Evolutionary conservation across 805 yeast species (phyloP), one percentile per base, ranked within the genome.

Genomic region (Metschnikowia amazonensis): DNA sequence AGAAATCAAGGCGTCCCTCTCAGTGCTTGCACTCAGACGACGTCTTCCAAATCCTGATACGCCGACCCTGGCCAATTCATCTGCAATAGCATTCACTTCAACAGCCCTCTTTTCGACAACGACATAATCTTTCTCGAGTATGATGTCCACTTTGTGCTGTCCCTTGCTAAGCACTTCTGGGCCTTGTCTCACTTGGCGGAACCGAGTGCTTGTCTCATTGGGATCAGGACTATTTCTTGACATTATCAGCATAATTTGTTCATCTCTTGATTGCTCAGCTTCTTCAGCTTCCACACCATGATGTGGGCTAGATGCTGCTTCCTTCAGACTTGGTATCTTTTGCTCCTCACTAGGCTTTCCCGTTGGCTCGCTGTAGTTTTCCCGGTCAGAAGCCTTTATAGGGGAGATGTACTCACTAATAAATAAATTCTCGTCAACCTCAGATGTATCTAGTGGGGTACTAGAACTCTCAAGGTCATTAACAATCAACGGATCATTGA

Each of bases 11-110:
- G 51, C 52, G 8, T 47, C 51, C 6, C 49, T 50, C 25, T 55
- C 62, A 3, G 56, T 59, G 38, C 58, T 57, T n/a, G 56, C 55
- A 20, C 60, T 56, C 52, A 63, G 63, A 9, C 70, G 68, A 49
- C 64, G 60, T 28, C 67, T 60, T 7, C 78, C 82, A 27, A 75
- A 73, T 5, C 75, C 72, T 5, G 77, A 74, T 46, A 72, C 64
- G 1, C 82, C 82, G 2, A 82, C 82, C 47, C 71, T 69, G 13
- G 88, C 90, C 42, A 92, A 69, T 62, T 90, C 97, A 64, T 92
- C 98, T 2, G 99, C 99, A 46, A 94, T 73, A 2, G 96, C 92
- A 68, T 92, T 92, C 7, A 92, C 95, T 61, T 94, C 98, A 3
- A 92, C 97, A 0, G 94, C 88, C 41, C 95, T 78, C 63, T 92